phyloP scores from a whole-genome alignment of 106 monocot genomes.

The Triglochin maritima region DNA sequence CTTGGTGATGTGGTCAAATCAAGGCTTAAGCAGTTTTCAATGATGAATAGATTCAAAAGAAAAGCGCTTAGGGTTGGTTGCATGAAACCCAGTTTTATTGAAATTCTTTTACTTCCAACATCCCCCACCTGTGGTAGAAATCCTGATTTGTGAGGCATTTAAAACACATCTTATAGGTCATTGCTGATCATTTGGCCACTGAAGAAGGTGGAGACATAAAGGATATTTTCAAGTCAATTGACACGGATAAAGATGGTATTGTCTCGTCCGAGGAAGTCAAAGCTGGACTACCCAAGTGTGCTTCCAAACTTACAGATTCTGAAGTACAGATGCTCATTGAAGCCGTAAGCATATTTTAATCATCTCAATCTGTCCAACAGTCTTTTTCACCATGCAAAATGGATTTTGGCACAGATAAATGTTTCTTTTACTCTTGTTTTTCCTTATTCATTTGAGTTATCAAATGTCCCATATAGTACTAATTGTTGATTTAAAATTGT shows the following conservation, averaged over 20 bases:
- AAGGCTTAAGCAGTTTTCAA: conserved; percentile 92
- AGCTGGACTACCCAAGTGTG: conserved; percentile 22
- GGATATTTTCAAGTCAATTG: conserved; percentile 37
- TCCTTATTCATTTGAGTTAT: too few relatives aligned
- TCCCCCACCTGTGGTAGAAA: too few relatives aligned
- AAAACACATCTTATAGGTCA: conserved; percentile 15
- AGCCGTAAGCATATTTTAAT: conserved; percentile 20
- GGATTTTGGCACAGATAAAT: neutral
- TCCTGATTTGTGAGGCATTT: too few relatives aligned
- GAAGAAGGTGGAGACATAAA: conserved; percentile 46
- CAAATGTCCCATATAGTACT: too few relatives aligned
- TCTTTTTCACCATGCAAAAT: neutral
- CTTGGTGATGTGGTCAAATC: conserved; percentile 98
- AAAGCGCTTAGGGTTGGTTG: conserved; percentile 80
- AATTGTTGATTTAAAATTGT: neutral
- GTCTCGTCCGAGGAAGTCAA: conserved; percentile 33
- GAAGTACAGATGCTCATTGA: conserved; percentile 45
- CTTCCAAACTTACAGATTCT: conserved; percentile 31
- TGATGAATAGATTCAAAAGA: conserved; percentile 98
- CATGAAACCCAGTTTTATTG: neutral
- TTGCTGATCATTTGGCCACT: conserved; percentile 34
- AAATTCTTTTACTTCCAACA: too few relatives aligned
- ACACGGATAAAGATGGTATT: conserved; percentile 39
- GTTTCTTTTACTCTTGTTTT: neutral
- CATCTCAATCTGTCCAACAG: neutral